Evolutionary conservation across 441 rosid species (phyloP).

Genomic region (Bruguiera hainesii): DNA sequence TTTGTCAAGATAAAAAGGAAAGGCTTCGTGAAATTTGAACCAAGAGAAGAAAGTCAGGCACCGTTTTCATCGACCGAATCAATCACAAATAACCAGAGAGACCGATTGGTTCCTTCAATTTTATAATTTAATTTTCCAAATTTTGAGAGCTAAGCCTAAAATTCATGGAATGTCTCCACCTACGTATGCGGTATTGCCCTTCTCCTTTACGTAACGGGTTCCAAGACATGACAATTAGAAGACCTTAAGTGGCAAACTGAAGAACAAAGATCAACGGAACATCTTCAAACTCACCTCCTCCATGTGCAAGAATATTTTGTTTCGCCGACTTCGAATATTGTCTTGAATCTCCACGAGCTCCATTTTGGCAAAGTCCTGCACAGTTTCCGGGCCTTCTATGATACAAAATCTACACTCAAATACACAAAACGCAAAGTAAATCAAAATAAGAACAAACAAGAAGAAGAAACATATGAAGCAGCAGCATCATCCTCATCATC

Average conservation of each 20-base stretch:
- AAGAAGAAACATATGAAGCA: too few species aligned
- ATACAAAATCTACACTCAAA: constrained; percentile 76
- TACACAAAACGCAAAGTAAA: not conserved
- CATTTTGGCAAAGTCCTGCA: constrained; percentile 88
- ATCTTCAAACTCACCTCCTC: constrained; percentile 58
- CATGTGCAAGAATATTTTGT: constrained; percentile 95
- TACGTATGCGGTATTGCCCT: too few species aligned
- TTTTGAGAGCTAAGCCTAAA: too few species aligned
- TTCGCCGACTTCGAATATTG: constrained; percentile 88
- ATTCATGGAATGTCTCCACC: too few species aligned
- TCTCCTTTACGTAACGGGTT: too few species aligned
- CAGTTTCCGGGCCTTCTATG: constrained; percentile 97
- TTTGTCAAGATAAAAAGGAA: not conserved
- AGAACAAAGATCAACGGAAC: too few species aligned
- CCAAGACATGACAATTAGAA: too few species aligned
- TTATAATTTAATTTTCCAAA: too few species aligned
- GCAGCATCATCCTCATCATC: too few species aligned
- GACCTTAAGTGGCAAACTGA: too few species aligned
- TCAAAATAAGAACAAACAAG: not conserved
- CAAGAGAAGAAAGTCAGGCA: not conserved
- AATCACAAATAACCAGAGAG: too few species aligned
- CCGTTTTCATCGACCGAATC: not conserved
- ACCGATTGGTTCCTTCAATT: too few species aligned
- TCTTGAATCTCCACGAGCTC: constrained; percentile 88
- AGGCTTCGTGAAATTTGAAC: not conserved